Percentiles rank a stretch among this genome's conserved stretches.
Evolutionary conservation across 1,139 yeast genomes (phyloP).

Genomic region (Pneumocystis oryctolagi): DNA sequence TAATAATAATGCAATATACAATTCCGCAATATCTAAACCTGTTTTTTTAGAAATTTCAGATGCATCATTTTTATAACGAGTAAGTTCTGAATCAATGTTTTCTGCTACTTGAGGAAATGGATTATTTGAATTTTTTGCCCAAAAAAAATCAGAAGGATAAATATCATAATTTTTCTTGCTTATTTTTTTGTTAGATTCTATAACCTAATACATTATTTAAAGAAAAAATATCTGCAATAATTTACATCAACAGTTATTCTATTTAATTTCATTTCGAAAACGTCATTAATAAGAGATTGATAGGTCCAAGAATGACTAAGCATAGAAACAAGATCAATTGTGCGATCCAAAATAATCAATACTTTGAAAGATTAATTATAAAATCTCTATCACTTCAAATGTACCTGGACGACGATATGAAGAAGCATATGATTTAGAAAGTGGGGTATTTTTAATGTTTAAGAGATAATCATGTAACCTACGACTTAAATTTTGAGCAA

Average conservation of each 20-base stretch:
- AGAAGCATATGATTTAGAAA: constrained; percentile 11
- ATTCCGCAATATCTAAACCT: constrained; percentile 38
- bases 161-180: constrained; percentile 55
- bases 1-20: constrained; percentile 5
- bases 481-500: constrained; percentile 73
- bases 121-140: constrained; percentile 67
- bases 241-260: constrained; percentile 47
- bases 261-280: constrained; percentile 65
- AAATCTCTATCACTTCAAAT: constrained; percentile 5
- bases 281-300: constrained; percentile 91
- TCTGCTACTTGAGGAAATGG: constrained; percentile 98
- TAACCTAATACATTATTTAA: constrained; percentile 9
- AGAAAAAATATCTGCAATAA: constrained; percentile 15
- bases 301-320: constrained; percentile 95
- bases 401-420: constrained; percentile 15
- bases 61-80: constrained; percentile 72
- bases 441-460: constrained; percentile 35
- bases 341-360: constrained; percentile 68
- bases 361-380: constrained; percentile 41
- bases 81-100: constrained; percentile 72
- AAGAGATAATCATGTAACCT: constrained; percentile 71
- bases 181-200: constrained; percentile 19
- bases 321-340: constrained; percentile 83
- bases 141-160: constrained; percentile 85
- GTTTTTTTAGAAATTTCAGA: constrained; percentile 68